phyloP scores from a whole-genome alignment of 1,284 basidiomycete genomes.

The Trametes sp. region DNA sequence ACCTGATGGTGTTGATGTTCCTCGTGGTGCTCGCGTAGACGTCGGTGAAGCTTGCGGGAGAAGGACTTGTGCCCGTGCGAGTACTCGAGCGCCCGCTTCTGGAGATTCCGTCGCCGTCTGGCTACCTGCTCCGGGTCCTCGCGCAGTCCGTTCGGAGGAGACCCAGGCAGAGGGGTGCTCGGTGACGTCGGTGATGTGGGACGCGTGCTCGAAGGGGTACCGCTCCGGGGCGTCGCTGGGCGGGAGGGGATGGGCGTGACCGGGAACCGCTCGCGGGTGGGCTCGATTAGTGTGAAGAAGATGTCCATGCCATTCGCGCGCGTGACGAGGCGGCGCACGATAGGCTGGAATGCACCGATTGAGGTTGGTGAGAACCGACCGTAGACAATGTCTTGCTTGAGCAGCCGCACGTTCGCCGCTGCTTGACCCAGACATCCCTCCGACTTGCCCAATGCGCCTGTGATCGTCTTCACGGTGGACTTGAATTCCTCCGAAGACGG shows the following conservation, averaged over 20 bases:
- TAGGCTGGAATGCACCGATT: slow-evolving; percentile 59
- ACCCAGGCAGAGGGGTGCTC: slow-evolving; percentile 11
- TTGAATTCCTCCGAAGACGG: slow-evolving; percentile 58
- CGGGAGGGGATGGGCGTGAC: slow-evolving; percentile 56
- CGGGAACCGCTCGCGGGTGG: slow-evolving; percentile 63
- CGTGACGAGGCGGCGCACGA: slow-evolving; percentile 59
- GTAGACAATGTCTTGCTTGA: slow-evolving; percentile 71
- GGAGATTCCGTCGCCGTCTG: slow-evolving; percentile 25
- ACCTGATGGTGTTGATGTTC: slow-evolving; percentile 38
- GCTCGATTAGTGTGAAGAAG: slow-evolving; percentile 71
- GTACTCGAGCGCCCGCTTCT: slow-evolving; percentile 19
- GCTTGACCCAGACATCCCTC: slow-evolving; percentile 66
- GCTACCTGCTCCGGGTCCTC: slow-evolving; percentile 18
- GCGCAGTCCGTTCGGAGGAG: slow-evolving; percentile 7
- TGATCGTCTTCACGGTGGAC: slow-evolving; percentile 43
- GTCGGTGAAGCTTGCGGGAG: slow-evolving; percentile 33
- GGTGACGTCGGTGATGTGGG: slow-evolving; percentile 20
- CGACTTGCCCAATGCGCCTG: slow-evolving; percentile 50
- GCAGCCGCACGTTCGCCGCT: slow-evolving; percentile 59
- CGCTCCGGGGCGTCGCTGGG: slow-evolving; percentile 46
- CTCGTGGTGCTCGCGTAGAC: slow-evolving; percentile 32
- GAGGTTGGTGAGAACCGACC: slow-evolving; percentile 69
- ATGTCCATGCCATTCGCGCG: slow-evolving; percentile 70
- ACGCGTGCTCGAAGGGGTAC: slow-evolving; percentile 20
- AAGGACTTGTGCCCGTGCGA: slow-evolving; percentile 25